These are phyloP conservation scores for Wickerhamomyces chambardii DNA, from an alignment of 805 yeast species.

Conservation along the genomic window DNA sequence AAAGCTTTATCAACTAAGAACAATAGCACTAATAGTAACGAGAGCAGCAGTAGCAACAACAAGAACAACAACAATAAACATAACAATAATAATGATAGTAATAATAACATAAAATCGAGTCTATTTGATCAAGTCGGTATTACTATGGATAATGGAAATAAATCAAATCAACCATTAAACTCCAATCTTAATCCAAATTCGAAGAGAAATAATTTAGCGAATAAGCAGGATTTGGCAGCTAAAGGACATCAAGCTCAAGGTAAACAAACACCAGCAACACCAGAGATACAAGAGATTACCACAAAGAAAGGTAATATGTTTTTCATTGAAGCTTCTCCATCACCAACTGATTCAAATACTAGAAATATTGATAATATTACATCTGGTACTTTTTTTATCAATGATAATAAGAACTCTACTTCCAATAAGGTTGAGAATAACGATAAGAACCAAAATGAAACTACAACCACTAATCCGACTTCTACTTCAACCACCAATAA, in stretches of 20 bases:
- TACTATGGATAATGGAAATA: constrained; percentile 14
- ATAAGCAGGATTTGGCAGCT: constrained; percentile 16
- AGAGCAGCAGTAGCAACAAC: too few relatives aligned
- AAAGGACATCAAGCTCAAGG: constrained; percentile 1
- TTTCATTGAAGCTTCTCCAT: constrained; percentile 21
- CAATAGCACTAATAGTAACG: too few relatives aligned
- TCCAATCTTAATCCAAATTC: too few relatives aligned
- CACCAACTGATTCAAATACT: constrained; percentile 16
- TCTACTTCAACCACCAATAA: constrained; percentile 1
- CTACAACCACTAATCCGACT: neutral
- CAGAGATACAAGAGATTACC: too few relatives aligned
- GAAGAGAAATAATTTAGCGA: constrained; percentile 16
- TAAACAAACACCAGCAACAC: constrained; percentile 1
- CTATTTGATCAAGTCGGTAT: constrained; percentile 17
- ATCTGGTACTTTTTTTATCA: neutral
- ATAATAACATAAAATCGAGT: constrained; percentile 1
- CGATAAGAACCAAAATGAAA: constrained; percentile 1
- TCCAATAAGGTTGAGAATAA: neutral
- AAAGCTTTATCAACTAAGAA: too few relatives aligned
- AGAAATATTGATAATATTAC: constrained; percentile 1
- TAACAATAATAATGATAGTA: neutral
- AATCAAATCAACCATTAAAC: neutral
- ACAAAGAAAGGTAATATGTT: constrained; percentile 16
- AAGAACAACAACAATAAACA: neutral
- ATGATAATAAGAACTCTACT: too few relatives aligned